Evolutionary conservation across 1,284 basidiomycete genomes (phyloP).

Genomic region (Leccinum solheimii): DNA sequence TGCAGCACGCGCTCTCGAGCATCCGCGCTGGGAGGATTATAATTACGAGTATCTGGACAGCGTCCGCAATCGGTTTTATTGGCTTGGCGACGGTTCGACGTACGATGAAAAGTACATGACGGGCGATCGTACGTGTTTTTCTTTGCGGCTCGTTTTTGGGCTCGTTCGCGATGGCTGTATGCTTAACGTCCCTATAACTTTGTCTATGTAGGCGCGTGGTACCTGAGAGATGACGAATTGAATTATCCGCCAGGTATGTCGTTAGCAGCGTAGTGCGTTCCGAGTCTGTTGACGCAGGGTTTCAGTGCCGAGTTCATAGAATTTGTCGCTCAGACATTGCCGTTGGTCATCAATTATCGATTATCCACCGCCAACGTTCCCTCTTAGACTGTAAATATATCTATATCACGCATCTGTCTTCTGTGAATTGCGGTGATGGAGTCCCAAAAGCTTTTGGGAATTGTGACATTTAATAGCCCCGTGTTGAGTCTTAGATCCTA

Average conservation of each 20-base stretch:
- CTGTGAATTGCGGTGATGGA: too few relatives aligned
- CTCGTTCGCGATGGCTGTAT: not conserved
- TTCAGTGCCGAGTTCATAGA: not conserved
- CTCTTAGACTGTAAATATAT: too few relatives aligned
- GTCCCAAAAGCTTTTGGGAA: too few relatives aligned
- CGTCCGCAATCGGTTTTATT: constrained; percentile 50
- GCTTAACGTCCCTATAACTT: not conserved
- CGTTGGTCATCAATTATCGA: too few relatives aligned
- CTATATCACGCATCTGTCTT: too few relatives aligned
- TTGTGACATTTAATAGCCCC: too few relatives aligned
- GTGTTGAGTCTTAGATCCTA: too few relatives aligned
- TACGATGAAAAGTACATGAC: constrained; percentile 43
- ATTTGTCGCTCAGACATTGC: not conserved
- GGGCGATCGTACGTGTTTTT: constrained; percentile 47
- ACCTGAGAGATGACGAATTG: constrained; percentile 44
- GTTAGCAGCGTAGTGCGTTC: not conserved
- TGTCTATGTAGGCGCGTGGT: constrained; percentile 46
- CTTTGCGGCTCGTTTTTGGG: not conserved
- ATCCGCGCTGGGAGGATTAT: constrained; percentile 69
- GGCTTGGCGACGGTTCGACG: constrained; percentile 59
- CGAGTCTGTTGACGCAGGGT: not conserved
- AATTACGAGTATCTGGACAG: constrained; percentile 51
- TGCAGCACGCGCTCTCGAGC: constrained; percentile 45
- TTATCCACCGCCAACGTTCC: too few relatives aligned
- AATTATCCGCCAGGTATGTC: constrained; percentile 30